Percentiles rank a stretch among this genome's conserved stretches.
phyloP scores from a whole-genome alignment of 2,329 filamentous ascomycete species.

The Exophiala xenobiotica region DNA sequence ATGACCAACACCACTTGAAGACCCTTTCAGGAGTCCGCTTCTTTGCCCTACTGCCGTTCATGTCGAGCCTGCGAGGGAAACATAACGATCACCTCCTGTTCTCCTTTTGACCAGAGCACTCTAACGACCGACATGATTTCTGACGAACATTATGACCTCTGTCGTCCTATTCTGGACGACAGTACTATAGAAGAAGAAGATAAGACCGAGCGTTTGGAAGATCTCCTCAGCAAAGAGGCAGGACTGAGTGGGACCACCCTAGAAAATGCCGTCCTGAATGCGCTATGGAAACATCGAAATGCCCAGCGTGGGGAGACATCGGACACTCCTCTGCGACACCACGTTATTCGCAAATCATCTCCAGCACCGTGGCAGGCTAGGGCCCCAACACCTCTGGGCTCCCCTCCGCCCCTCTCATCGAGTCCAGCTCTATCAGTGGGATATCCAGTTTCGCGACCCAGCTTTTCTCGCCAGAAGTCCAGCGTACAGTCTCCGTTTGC shows the following conservation, averaged over 20 bases:
- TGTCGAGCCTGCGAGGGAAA: constrained; percentile 4
- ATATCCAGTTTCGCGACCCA: constrained; percentile 69
- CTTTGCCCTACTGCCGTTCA: constrained; percentile 10
- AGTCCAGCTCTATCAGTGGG: constrained; percentile 77
- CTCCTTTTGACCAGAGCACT: constrained; percentile 4
- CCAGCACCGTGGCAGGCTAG: constrained; percentile 89
- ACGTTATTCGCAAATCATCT: constrained; percentile 83
- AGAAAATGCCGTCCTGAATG: constrained; percentile 87
- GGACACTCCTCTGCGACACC: constrained; percentile 82
- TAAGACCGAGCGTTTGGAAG: constrained; percentile 87
- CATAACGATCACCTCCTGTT: neutral
- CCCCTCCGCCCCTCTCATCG: constrained; percentile 76
- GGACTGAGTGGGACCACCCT: constrained; percentile 71
- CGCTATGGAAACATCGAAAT: constrained; percentile 69
- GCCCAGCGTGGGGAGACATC: constrained; percentile 57
- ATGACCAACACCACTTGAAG: neutral
- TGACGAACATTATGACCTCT: constrained; percentile 89
- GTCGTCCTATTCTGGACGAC: constrained; percentile 83
- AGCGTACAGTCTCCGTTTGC: constrained; percentile 72
- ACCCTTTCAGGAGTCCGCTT: no score
- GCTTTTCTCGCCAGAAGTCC: constrained; percentile 60
- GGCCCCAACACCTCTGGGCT: constrained; percentile 73
- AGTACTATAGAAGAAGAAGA: constrained; percentile 84
- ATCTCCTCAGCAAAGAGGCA: constrained; percentile 77
- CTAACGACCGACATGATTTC: constrained; percentile 67